Evolutionary conservation across 768 basidiomycete genomes (phyloP), one percentile per base, ranked within the genome.

Genomic region (Lentinula guzmanii): DNA sequence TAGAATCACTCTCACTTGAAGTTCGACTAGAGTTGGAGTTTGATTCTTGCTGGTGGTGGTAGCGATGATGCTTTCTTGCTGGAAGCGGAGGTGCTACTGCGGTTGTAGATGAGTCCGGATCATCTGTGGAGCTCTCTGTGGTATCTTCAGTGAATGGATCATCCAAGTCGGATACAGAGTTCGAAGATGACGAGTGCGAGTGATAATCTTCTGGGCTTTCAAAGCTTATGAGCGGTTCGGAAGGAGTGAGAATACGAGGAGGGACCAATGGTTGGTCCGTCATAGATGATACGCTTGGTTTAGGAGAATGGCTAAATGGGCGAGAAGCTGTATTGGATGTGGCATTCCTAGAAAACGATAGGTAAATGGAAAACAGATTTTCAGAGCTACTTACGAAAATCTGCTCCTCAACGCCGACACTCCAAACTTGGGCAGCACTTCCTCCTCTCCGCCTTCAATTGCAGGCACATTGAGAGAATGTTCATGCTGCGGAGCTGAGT

Each of bases 321-420:
- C 48, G 60, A 39, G 61, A 41, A 62, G 41, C 37, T 43, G 42
- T 52, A 34, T 42, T n/a, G 28, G 43, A n/a, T 28, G 52, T 34
- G 18, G 21, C 18, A 15, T 33, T 52, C 5, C 34, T 34, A 21
- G 18, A 39, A 39, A 11, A 37, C 21, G 5, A 42, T 37, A 10
- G 8, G 59, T 41, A 18, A 4, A 54, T 31, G 18, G 16, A 43
- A 1, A 45, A 46, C 31, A 18, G n/a, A 10, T 43, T 7, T 16
- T 15, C 5, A 45, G 42, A 6, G 45, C 3, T 21, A 52, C 83
- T 75, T 73, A 86, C 84, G 72, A 72, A 62, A 84, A 80, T 67
- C 72, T 75, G 61, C 66, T 76, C 60, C 79, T 76, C 61, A 81
- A 69, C 1, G 80, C 77, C 11, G 81, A 69, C 0, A 82, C 78